Evolutionary conservation across 108 stramenopile genomes (phyloP).

Genomic region (Discostella stelligeroides): DNA sequence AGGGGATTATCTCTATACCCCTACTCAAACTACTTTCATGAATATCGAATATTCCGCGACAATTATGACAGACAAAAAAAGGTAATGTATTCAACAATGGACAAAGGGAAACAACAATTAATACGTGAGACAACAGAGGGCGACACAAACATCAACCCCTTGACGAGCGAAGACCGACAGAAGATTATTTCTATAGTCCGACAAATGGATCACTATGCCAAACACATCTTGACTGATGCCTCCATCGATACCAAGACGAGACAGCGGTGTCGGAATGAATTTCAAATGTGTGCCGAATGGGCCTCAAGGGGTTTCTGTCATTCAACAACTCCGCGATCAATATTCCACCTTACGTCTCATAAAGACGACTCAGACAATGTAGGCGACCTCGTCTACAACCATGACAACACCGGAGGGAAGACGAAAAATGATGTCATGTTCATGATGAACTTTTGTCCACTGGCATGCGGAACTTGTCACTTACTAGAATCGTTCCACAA

Average conservation of each 20-base stretch:
- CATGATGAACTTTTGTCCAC: slow-evolving; percentile 55
- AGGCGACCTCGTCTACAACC: too few relatives aligned
- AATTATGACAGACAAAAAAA: too few relatives aligned
- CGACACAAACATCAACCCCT: slow-evolving; percentile 1
- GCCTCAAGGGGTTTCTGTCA: slow-evolving; percentile 31
- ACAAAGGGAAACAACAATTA: slow-evolving; percentile 27
- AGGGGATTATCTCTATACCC: slow-evolving; percentile 26
- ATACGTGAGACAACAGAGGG: slow-evolving; percentile 8
- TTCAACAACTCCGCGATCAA: not conserved
- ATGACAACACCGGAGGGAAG: not conserved
- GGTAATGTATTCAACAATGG: slow-evolving; percentile 14
- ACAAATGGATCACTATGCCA: slow-evolving; percentile 37
- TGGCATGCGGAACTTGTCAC: slow-evolving; percentile 51
- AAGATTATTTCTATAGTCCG: slow-evolving; percentile 5
- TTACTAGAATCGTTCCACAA: slow-evolving; percentile 31
- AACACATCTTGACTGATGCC: slow-evolving; percentile 22
- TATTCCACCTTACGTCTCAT: too few relatives aligned
- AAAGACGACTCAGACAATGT: too few relatives aligned
- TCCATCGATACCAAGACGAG: slow-evolving; percentile 20
- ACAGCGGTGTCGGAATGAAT: slow-evolving; percentile 32
- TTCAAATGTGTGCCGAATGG: slow-evolving; percentile 47
- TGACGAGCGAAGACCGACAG: slow-evolving; percentile 5
- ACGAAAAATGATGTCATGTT: slow-evolving; percentile 26
- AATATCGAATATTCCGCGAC: too few relatives aligned
- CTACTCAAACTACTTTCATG: slow-evolving; percentile 33